Percentiles rank a stretch among this genome's conserved stretches.
Conservation (phyloP, 148 eudicot species). For the Nyssa sinensis region DNA sequence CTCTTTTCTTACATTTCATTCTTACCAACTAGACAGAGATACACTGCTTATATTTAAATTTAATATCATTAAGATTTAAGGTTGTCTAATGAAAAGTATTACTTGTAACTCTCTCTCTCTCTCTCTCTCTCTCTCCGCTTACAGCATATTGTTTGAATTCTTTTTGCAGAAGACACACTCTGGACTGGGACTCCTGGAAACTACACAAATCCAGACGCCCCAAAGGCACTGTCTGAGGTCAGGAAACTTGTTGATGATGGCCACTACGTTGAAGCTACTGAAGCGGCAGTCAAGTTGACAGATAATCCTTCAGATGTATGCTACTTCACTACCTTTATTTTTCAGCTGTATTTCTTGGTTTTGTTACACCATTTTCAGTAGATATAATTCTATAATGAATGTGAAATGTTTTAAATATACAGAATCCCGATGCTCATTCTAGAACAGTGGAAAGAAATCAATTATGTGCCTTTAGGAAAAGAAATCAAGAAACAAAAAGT, state of each 20-base stretch:
- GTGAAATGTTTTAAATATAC: neutral
- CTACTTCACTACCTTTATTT: constrained; percentile 14
- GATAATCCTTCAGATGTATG: constrained; percentile 60
- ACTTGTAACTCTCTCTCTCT: neutral
- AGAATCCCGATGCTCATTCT: neutral
- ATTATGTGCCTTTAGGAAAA: too few relatives aligned
- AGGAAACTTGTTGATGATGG: constrained; percentile 72
- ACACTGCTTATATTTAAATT: neutral
- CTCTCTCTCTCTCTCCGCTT: constrained; percentile 5
- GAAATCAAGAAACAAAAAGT: too few relatives aligned
- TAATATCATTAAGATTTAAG: neutral
- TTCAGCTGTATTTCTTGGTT: neutral
- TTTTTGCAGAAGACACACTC: constrained; percentile 71
- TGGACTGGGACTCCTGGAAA: constrained; percentile 82
- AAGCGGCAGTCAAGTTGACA: constrained; percentile 47
- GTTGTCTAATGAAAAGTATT: neutral
- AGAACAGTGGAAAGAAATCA: neutral
- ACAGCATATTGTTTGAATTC: neutral
- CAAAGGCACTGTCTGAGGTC: constrained; percentile 46
- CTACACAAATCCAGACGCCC: constrained; percentile 58
- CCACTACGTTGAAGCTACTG: constrained; percentile 65
- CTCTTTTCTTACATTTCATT: too few relatives aligned
- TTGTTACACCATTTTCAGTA: neutral
- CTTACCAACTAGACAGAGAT: neutral
- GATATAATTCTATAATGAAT: neutral